Base-by-base conservation (phyloP, 2,329 filamentous ascomycete genomes). In the Cercospora janseana region DNA sequence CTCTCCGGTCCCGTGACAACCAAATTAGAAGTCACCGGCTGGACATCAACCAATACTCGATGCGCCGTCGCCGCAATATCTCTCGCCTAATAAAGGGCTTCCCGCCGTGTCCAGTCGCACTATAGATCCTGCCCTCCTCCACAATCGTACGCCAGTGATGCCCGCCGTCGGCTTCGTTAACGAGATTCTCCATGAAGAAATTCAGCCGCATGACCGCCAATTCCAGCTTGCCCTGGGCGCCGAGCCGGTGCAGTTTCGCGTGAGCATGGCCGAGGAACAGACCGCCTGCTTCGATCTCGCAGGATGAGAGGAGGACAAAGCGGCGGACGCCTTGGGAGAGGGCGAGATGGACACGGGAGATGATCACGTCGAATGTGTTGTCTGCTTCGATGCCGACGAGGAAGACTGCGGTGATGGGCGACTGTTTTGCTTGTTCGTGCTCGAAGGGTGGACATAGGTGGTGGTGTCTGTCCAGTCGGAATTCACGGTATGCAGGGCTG, bases 161-260 rank as follows among this genome's bases (percentile, higher is more conserved):
- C 27, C 65, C 55, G 12, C 31, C 31, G 20, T 34, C 15, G 31
- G 13, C 31, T 10, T 16, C 13, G 46, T 71, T 64, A 1, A 65
- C 63, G 49, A 77, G 71, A 58, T 77, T 78, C 56, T 78, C 74
- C 63, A 74, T 74, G 49, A 79, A 78, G 73, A 75, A 79, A n/a
- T 69, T 73, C 5, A 75, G 72, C 4, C 37, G 20, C 7, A 41
- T 13, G 7, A 74, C 68, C 4, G 67, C 66, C 66, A 70, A 77
- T 43, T 72, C 72, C 1, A 74, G 58, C 26, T 45, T 48, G 2
- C 47, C 38, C 28, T 34, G 12, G 4, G 21, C n/a, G 12, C 68
- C 63, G 1, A 72, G 20, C 4, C 23, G 40, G 46, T 49, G 35
- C 16, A 58, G 29, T 23, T 51, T 27, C 13, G 32, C 50, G 37